Evolutionary conservation across 129 eudicot species (phyloP), one percentile per base, ranked within the genome.

Genomic region (Centaurea solstitialis): DNA sequence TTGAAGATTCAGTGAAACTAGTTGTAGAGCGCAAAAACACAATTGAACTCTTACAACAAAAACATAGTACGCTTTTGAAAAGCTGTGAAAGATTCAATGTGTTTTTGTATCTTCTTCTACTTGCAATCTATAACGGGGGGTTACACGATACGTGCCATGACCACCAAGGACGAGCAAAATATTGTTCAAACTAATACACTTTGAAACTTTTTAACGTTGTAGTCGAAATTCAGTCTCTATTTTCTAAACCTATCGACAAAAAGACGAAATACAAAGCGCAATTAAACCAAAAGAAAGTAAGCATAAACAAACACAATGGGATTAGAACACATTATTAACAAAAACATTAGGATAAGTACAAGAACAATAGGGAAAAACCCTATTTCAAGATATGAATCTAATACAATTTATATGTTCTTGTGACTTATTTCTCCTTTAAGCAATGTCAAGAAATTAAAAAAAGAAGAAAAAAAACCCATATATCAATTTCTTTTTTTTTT

Each of bases 401-500:
- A 57, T 17, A 57, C 65, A 57, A 57, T 57, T 62, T 77, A 39
- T 72, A 22, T 77, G 71, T 75, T 82, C 81, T 59, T 33, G 75
- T 30, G 75, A 79, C 80, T 81, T 81, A 81, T 81, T 81, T 81
- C 37, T 81, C 79, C 84, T 81, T 74, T 75, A 80, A 81, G 85
- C 80, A 72, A 80, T 50, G 85, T 72, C 78, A 83, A 83, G 79
- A 80, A 85, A 88, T 77, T 37, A 85, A 75, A 76, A 75, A 76
- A 82, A 83, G 13, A 26, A 35, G n/a, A 72, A 40, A 43, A 79
- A 83, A 82, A 65, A 26, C 30, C 73, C 73, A 72, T 76, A 35
- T 78, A 77, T 73, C 81, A 72, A 71, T 67, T 85, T 59, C 70
- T 78, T 76, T 39, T 68, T 79, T 84, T 78, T 81, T 76, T 86